phyloP scores from a whole-genome alignment of 129 eudicot species.

The Centaurea solstitialis region DNA sequence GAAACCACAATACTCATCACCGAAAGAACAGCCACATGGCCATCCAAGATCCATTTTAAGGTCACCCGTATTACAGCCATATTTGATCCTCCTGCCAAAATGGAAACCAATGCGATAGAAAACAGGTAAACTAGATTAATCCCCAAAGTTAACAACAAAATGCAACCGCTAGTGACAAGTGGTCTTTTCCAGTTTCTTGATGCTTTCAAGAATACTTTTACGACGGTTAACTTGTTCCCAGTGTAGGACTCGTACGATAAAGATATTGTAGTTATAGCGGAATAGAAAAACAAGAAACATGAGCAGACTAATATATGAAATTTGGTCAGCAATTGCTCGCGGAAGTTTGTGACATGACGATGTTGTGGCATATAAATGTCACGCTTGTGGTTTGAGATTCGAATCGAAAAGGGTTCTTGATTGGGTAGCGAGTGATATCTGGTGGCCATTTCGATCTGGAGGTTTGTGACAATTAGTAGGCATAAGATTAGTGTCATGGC shows the following conservation, averaged over 20 bases:
- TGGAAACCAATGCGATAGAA: not conserved
- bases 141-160: slow-evolving; percentile 17
- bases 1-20: slow-evolving; percentile 32
- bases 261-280: slow-evolving; percentile 10
- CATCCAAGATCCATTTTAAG: not conserved
- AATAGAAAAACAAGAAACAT: slow-evolving; percentile 15
- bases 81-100: slow-evolving; percentile 1
- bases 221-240: slow-evolving; percentile 21
- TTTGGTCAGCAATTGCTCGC: not conserved
- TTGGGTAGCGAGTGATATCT: not conserved
- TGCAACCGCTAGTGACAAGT: slow-evolving; percentile 20
- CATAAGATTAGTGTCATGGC: slow-evolving; percentile 17
- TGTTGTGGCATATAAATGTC: not conserved
- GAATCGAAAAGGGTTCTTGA: not conserved
- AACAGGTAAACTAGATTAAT: not conserved
- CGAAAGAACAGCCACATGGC: slow-evolving; percentile 23
- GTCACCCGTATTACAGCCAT: not conserved
- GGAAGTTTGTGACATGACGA: not conserved
- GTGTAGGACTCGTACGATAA: slow-evolving; percentile 33
- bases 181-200: slow-evolving; percentile 31
- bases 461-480: slow-evolving; percentile 15
- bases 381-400: not conserved
- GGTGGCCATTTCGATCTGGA: slow-evolving; percentile 7
- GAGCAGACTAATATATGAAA: not conserved
- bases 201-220: slow-evolving; percentile 6